These are phyloP conservation scores for Coleophoma eucalyptorum DNA, from an alignment of 2,329 filamentous ascomycete species.

Conservation along the genomic window DNA sequence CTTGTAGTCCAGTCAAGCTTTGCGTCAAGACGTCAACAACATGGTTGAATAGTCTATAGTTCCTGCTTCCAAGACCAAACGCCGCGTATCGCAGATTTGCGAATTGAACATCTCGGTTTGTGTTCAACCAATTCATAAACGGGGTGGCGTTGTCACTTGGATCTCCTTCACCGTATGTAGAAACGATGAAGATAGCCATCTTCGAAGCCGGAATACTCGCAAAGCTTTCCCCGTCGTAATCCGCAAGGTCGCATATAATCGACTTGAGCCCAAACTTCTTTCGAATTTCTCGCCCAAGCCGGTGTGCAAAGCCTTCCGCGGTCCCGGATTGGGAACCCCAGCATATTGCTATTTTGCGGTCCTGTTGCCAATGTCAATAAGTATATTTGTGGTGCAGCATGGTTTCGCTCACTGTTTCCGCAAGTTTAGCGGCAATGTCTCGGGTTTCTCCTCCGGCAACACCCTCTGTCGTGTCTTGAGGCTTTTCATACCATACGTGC, in stretches of 20 bases:
- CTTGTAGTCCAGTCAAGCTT: slow-evolving; percentile 7
- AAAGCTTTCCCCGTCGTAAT: slow-evolving; percentile 7
- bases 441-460: slow-evolving; percentile 32
- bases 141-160: slow-evolving; percentile 16
- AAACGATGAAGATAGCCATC: slow-evolving; percentile 16
- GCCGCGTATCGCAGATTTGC: slow-evolving; percentile 11
- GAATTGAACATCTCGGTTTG: slow-evolving; percentile 4
- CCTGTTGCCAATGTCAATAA: neutral
- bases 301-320: slow-evolving; percentile 2
- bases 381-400: neutral
- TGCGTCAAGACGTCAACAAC: slow-evolving; percentile 12
- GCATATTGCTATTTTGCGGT: slow-evolving; percentile 5
- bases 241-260: slow-evolving; percentile 4
- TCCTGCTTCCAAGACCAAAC: slow-evolving; percentile 18
- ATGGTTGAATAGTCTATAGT: slow-evolving; percentile 19
- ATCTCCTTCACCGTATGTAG: slow-evolving; percentile 21
- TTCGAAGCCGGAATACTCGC: slow-evolving; percentile 8
- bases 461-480: slow-evolving; percentile 28
- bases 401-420: slow-evolving; percentile 7
- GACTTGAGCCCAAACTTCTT: neutral
- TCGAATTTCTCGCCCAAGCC: neutral
- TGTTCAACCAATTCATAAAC: slow-evolving; percentile 11
- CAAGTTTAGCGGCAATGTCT: slow-evolving; percentile 36
- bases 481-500: slow-evolving; percentile 43
- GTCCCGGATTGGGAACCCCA: slow-evolving; percentile 9